Evolutionary conservation across 257 asterid species (phyloP).

Genomic region (Nicotiana tabacum): DNA sequence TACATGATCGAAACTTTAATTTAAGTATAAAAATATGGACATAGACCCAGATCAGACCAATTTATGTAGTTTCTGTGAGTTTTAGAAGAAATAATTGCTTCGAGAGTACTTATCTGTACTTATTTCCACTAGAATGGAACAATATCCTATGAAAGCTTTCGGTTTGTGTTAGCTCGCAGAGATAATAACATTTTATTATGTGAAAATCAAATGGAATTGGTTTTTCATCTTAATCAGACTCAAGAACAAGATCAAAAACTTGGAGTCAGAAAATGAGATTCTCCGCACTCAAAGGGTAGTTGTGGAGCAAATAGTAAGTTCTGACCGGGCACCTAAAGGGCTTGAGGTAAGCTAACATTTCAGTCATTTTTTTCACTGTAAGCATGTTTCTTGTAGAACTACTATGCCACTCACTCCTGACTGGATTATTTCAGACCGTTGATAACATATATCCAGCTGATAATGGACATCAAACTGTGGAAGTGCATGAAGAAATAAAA

Average conservation of each 20-base stretch:
- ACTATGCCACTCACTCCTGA: conserved; percentile 11
- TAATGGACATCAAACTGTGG: conserved; percentile 32
- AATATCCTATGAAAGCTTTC: neutral
- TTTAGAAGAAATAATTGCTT: neutral
- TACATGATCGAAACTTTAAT: neutral
- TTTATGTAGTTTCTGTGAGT: neutral
- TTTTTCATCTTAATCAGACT: conserved; percentile 36
- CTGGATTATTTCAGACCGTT: conserved; percentile 33
- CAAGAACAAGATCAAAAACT: conserved; percentile 52
- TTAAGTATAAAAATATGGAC: neutral
- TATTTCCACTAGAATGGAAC: neutral
- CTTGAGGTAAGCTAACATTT: conserved; percentile 37
- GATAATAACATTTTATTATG: neutral
- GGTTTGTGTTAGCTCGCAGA: neutral
- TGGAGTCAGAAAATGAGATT: conserved; percentile 68
- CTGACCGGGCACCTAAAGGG: conserved; percentile 29
- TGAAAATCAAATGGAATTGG: conserved; percentile 10
- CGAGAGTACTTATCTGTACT: neutral
- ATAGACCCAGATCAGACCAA: neutral
- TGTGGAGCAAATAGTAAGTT: conserved; percentile 40
- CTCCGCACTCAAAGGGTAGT: conserved; percentile 50
- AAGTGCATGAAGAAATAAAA: conserved; percentile 32
- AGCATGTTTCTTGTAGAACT: conserved; percentile 12
- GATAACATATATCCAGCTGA: conserved; percentile 41
- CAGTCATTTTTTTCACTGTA: neutral